Evolutionary conservation across 192 early-diverging fungal genomes (phyloP).

Genomic region (Backusella mclennaniae): DNA sequence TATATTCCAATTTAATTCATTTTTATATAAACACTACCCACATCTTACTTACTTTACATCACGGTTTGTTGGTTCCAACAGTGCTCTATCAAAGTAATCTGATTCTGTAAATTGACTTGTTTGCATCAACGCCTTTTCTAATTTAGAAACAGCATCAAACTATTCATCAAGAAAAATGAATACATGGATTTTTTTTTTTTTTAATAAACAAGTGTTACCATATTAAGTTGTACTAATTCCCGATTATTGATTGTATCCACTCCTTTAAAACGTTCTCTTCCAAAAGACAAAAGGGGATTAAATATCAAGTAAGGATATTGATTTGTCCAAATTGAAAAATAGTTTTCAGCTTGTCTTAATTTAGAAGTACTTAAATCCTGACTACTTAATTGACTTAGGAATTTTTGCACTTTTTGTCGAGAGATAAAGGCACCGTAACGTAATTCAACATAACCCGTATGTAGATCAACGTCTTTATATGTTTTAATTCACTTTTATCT

Average conservation of each 20-base stretch:
- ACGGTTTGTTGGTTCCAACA: slow-evolving; percentile 31
- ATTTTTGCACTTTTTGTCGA: slow-evolving; percentile 42
- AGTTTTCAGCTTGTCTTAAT: slow-evolving; percentile 46
- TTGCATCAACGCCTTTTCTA: slow-evolving; percentile 40
- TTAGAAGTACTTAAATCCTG: slow-evolving; percentile 38
- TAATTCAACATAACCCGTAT: slow-evolving; percentile 55
- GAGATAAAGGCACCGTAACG: slow-evolving; percentile 51
- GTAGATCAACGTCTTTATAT: slow-evolving; percentile 24
- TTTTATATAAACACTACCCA: not conserved
- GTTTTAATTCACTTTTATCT: too few species aligned
- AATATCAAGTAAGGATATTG: slow-evolving; percentile 53
- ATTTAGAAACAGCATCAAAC: slow-evolving; percentile 47
- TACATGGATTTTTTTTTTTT: not conserved
- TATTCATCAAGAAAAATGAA: not conserved
- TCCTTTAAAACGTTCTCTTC: slow-evolving; percentile 45
- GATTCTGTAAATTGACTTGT: slow-evolving; percentile 33
- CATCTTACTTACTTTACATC: not conserved
- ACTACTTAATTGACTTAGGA: slow-evolving; percentile 46
- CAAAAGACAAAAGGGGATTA: slow-evolving; percentile 45
- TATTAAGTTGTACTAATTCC: slow-evolving; percentile 41
- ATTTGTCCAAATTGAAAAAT: slow-evolving; percentile 59
- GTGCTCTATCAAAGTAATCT: slow-evolving; percentile 40
- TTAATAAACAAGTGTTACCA: slow-evolving; percentile 10
- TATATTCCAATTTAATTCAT: not conserved
- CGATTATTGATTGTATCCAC: slow-evolving; percentile 48